Evolutionary conservation across 2,329 filamentous ascomycete genomes (phyloP), one percentile per base, ranked within the genome.

Genomic region (Mycosphaerella sp.): DNA sequence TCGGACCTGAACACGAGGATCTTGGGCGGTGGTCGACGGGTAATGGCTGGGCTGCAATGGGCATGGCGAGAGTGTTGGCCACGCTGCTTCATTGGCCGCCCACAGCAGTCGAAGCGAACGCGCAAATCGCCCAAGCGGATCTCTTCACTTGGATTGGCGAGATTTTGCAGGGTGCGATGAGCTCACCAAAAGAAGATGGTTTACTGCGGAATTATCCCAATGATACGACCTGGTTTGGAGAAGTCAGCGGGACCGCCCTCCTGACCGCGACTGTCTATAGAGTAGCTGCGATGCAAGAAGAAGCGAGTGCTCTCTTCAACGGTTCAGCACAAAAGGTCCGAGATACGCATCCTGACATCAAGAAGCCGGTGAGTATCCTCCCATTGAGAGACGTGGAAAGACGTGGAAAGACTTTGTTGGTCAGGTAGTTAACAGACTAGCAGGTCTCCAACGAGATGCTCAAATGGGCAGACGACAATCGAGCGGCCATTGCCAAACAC

Each of bases 11-110:
- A 2, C 58, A 57, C 21, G 47, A 69, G 36, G 74, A 77, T 61
- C 57, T 62, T 2, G 71, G 68, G 7, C 63, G 73, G 2, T 79
- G 74, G 76, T 74, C 70, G 59, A 78, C 74, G 7, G 73, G 75
- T 0, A 78, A 78, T 59, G 77, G 64, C 3, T 78, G 75, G 76
- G 75, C 73, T 3, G 72, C 72, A 0, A 72, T 72, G 34, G 77
- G 77, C 0, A 76, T 77, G 69, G 65, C 69, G 8, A 67, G 75
- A 21, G 75, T 78, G 11, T 60, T 77, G 2, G 74, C 74, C 8
- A 77, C 74, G 7, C 59, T 74, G 10, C 7, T 58, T 6, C 55
- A 58, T 26, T 58, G 55, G 57, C 38, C 40, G 21, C 44, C 23
- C 2, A 51, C 53, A 10, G 40, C 40, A 3, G 48, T 39, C 23